Base-by-base conservation (phyloP, 1,139 yeast genomes). In the Lodderomyces beijingensis region DNA sequence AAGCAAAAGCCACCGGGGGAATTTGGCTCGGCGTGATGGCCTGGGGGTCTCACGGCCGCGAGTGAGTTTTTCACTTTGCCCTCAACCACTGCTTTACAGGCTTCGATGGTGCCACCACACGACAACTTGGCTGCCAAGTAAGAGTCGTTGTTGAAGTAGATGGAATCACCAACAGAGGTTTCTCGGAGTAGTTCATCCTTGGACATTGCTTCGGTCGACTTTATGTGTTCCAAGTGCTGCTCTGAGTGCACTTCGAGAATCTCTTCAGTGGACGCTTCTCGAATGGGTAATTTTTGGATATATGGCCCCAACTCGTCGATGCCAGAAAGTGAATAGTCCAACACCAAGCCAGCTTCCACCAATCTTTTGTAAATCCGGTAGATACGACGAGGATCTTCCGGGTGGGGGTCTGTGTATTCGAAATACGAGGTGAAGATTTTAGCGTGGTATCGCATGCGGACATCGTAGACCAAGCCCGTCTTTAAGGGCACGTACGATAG, bases 21-120 rank as follows among this genome's bases (percentile, higher is more conserved):
- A 42, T 87, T 93, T 1, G 99, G 97, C 51, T 93, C 99, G 1
- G 98, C 97, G 53, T 93, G 99, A 59, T 93, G 99, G 2, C 99
- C 99, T 0, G 99, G 99, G 1, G 99, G 99, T 44, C 99, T 75
- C 10, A 93, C 96, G 10, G 93, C 86, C 0, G 98, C 99, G 37
- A 93, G 55, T 0, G 96, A 82, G 53, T 93, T 93, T 51, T 88
- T 88, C 19, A 89, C 97, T 38, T 70, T 65, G 1, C 96, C 95
- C 54, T 89, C 97, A 8, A 91, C 83, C 13, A 93, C 98, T 0
- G 97, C 96, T 45, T 79, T 78, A 55, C 97, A 89, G 0, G 96
- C 95, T 55, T 91, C 98, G 33, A 93, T 91, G 19, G 95, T 81
- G 18, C 98, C 97, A 35, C 99, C 99, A 55, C 97, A 91, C 11